Evolutionary conservation across 2,329 filamentous ascomycete species (phyloP), one percentile per base, ranked within the genome.

Genomic region (Phaeosphaeriaceae sp.): DNA sequence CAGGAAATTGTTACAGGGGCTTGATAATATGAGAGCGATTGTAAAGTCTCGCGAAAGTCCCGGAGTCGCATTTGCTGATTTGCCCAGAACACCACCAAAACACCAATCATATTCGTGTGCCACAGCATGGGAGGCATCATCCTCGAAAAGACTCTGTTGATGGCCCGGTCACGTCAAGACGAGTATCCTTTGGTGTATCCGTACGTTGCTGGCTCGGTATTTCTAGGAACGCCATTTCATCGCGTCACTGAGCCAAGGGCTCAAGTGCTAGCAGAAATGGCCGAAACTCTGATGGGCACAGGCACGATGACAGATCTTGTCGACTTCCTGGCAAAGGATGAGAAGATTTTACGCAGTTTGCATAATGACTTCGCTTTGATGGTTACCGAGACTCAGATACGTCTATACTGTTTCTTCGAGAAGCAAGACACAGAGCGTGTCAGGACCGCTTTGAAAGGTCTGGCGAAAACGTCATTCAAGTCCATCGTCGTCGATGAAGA

Each of bases 61-160:
- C 24, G 13, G 19, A n/a, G 48, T 5, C n/a, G 33, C n/a, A 40
- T 20, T 31, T 41, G 45, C 60, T 58, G 31, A 64, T 50, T 52
- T 47, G n/a, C 42, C 33, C 42, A 64, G 65, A 63, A 54, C 46
- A 62, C 61, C 11, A 56, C 52, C 27, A 67, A 66, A 48, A 67
- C 60, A 1, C 69, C 72, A 3, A 73, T 75, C 20, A 68, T 75
- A 33, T 74, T 75, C 40, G 57, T 74, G 19, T 62, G 65, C 22
- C 71, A 73, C 51, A 71, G 69, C 57, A 63, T 74, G 27, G 69
- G 71, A 15, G 70, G 70, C 9, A 68, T 72, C 20, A 60, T 73
- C 21, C 62, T 72, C 7, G 63, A 72, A 24, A 63, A 69, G 50
- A 68, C 69, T 15, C 48, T 66, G 17, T 40, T 66, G 1, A 58